Evolutionary conservation across 2,329 filamentous ascomycete species (phyloP).

Genomic region (Phaeomoniella chlamydospora): DNA sequence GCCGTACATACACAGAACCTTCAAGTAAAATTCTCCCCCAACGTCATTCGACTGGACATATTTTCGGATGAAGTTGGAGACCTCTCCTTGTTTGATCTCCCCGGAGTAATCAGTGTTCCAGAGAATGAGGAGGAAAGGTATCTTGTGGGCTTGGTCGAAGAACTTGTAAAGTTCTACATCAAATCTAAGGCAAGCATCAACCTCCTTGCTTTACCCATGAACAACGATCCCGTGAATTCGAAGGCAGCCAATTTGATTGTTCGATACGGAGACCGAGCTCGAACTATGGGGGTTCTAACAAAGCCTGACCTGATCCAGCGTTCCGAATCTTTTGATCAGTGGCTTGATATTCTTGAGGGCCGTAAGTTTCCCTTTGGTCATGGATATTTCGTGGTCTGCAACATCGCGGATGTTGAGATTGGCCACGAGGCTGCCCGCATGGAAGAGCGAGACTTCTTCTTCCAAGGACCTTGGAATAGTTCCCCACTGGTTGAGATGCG

Average conservation of each 20-base stretch:
- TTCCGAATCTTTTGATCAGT: conserved; percentile 39
- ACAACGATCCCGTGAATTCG: conserved; percentile 62
- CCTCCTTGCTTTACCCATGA: conserved; percentile 64
- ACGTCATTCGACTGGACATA: conserved; percentile 64
- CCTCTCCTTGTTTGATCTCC: conserved; percentile 72
- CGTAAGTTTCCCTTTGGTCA: conserved; percentile 49
- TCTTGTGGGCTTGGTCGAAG: conserved; percentile 56
- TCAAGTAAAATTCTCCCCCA: conserved; percentile 63
- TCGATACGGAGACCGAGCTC: conserved; percentile 36
- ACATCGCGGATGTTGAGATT: conserved; percentile 27
- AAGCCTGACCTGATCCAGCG: conserved; percentile 61
- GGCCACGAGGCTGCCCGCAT: conserved; percentile 31
- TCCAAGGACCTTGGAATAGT: conserved; percentile 27
- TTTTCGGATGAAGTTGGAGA: conserved; percentile 56
- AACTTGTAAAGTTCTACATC: conserved; percentile 60
- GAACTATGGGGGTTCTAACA: conserved; percentile 67
- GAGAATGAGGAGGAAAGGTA: conserved; percentile 52
- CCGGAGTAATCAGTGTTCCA: conserved; percentile 63
- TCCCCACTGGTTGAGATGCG: conserved; percentile 21
- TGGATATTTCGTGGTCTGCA: conserved; percentile 67
- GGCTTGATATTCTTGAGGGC: conserved; percentile 49
- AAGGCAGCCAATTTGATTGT: conserved; percentile 50
- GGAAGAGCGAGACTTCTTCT: conserved; percentile 38
- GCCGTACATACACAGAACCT: conserved; percentile 34
- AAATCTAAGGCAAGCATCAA: conserved; percentile 56